Conservation (phyloP, 2,329 filamentous ascomycete genomes). For the Celoporthe dispersa region DNA sequence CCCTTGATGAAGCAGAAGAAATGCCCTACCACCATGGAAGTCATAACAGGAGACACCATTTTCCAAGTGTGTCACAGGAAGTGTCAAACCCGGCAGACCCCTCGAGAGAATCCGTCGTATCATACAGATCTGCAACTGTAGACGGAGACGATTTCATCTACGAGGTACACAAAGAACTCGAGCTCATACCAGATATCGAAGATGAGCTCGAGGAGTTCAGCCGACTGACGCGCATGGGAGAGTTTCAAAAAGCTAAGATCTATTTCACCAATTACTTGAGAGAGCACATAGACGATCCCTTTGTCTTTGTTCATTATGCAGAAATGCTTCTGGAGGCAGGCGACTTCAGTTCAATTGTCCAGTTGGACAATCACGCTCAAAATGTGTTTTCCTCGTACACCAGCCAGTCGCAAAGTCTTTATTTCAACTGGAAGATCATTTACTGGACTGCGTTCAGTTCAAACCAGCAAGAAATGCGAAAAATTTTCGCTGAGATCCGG, state of each 20-base stretch:
- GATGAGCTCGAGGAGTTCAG: conserved; percentile 35
- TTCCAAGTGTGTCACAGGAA: background rate
- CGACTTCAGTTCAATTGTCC: conserved; percentile 31
- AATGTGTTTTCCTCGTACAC: background rate
- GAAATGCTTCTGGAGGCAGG: conserved; percentile 37
- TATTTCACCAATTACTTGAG: conserved; percentile 33
- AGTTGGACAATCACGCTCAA: background rate
- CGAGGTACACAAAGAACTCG: conserved; percentile 15
- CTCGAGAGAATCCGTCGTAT: background rate
- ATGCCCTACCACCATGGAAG: background rate
- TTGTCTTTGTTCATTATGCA: conserved; percentile 36
- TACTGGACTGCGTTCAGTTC: background rate
- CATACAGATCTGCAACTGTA: background rate
- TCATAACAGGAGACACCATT: background rate
- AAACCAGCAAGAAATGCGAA: background rate
- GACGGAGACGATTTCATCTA: background rate
- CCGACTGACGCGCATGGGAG: conserved; percentile 35
- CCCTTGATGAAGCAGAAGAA: background rate
- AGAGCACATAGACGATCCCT: conserved; percentile 34
- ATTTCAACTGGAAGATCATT: conserved; percentile 14
- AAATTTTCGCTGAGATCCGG: background rate
- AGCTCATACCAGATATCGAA: conserved; percentile 34
- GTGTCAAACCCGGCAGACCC: background rate
- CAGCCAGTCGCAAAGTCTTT: background rate
- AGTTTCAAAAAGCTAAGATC: conserved; percentile 32